phyloP scores from a whole-genome alignment of 768 basidiomycete genomes.

The Pholiota microspora region DNA sequence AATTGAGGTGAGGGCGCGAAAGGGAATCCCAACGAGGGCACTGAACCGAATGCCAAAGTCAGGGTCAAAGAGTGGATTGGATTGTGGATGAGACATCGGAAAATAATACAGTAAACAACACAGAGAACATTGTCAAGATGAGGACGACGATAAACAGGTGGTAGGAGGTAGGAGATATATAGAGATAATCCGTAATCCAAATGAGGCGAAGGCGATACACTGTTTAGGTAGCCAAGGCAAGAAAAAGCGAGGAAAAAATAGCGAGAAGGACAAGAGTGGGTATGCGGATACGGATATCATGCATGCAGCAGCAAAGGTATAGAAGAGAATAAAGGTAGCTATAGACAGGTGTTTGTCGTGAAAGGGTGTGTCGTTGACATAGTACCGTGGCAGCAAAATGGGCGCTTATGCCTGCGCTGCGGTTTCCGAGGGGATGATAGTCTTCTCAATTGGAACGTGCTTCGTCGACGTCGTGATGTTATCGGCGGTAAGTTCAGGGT shows the following conservation, averaged over 20 bases:
- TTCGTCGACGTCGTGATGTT: not conserved
- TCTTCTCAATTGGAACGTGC: not conserved
- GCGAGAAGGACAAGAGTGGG: not conserved
- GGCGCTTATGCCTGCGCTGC: not conserved
- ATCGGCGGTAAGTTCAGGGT: not conserved
- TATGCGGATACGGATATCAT: slow-evolving; percentile 1
- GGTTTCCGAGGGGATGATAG: not conserved
- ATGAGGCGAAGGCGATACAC: not conserved
- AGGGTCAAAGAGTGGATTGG: not conserved
- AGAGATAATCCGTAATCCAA: not conserved
- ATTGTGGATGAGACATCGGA: not conserved
- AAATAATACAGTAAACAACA: not conserved
- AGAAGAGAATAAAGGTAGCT: not conserved
- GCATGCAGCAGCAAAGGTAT: not conserved
- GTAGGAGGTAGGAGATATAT: not conserved
- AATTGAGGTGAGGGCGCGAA: not conserved
- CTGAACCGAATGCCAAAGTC: not conserved
- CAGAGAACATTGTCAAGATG: not conserved
- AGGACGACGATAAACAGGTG: not conserved
- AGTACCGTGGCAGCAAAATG: not conserved
- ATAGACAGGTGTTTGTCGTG: not conserved
- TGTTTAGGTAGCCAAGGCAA: not conserved
- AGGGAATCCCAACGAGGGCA: not conserved
- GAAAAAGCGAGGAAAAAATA: not conserved
- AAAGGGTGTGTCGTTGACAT: not conserved